phyloP scores from a whole-genome alignment of 345 rosid genomes.

The Rhodamnia argentea region DNA sequence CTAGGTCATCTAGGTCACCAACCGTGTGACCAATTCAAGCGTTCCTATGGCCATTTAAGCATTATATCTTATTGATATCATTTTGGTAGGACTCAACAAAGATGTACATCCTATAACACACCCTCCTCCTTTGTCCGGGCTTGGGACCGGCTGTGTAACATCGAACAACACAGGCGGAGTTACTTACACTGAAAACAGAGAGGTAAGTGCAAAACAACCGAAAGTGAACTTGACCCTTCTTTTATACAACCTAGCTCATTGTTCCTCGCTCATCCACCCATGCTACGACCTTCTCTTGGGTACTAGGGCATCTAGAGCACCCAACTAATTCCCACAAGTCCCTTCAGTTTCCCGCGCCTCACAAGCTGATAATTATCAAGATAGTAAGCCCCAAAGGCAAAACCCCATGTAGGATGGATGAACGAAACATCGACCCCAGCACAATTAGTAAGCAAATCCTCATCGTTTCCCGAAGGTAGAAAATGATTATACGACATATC shows the following conservation, averaged over 20 bases:
- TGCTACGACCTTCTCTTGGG: background rate
- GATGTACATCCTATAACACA: background rate
- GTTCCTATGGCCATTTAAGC: background rate
- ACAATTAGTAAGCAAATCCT: background rate
- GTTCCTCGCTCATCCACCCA: background rate
- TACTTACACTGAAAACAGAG: constrained; percentile 6
- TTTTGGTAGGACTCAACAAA: background rate
- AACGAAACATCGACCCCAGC: background rate
- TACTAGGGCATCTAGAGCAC: background rate
- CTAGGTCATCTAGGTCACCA: background rate
- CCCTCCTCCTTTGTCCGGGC: constrained; percentile 73
- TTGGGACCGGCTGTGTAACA: constrained; percentile 62
- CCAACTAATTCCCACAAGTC: background rate
- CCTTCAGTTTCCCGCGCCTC: background rate
- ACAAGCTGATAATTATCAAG: background rate
- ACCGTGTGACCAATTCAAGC: background rate
- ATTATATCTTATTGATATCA: background rate
- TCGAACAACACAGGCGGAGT: constrained; percentile 45
- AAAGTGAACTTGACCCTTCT: background rate
- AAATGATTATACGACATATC: background rate
- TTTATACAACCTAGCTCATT: background rate
- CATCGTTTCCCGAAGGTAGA: background rate
- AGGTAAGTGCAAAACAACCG: too few species aligned
- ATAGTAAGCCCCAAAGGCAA: background rate
- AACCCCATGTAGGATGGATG: background rate